A percentile compares a stretch with the other conserved stretches of the same genome.
Conservation (phyloP, 148 eudicot genomes). For the Hydrangea macrophylla region DNA sequence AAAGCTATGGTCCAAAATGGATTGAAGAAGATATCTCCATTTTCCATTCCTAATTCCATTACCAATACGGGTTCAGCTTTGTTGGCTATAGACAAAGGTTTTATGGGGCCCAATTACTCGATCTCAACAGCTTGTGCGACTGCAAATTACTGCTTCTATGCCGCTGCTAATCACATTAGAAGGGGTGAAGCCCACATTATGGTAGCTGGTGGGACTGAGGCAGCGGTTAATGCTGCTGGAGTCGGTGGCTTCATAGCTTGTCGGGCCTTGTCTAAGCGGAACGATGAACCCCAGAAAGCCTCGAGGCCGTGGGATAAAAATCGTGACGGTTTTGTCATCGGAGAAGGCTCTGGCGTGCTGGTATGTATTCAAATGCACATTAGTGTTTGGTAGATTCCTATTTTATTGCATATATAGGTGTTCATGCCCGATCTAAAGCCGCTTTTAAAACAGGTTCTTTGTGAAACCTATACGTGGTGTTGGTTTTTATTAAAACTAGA, state of each 20-base stretch:
- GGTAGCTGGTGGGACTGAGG: conserved; percentile 30
- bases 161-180: conserved; percentile 30
- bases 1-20: conserved; percentile 7
- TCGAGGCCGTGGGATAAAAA: conserved; percentile 36
- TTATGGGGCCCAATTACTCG: conserved; percentile 28
- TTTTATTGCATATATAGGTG: no score
- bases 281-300: conserved; percentile 24
- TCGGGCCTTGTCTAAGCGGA: conserved; percentile 24
- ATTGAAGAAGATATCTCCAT: conserved; percentile 1
- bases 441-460: no score
- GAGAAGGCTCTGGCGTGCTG: conserved; percentile 33
- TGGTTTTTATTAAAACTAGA: no score
- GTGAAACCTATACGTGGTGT: no score
- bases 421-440: neutral
- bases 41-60: conserved; percentile 8
- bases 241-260: conserved; percentile 26
- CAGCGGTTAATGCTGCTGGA: conserved; percentile 15
- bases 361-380: no score
- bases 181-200: conserved; percentile 28
- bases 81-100: conserved; percentile 25
- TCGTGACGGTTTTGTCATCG: conserved; percentile 31
- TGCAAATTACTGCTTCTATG: conserved; percentile 22
- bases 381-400: no score
- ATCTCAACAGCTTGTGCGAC: conserved; percentile 32
- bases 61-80: conserved; percentile 21